Percentiles rank a stretch among this genome's conserved stretches.
Conservation (phyloP, 129 eudicot genomes). For the Centrapalus pauciflorus region DNA sequence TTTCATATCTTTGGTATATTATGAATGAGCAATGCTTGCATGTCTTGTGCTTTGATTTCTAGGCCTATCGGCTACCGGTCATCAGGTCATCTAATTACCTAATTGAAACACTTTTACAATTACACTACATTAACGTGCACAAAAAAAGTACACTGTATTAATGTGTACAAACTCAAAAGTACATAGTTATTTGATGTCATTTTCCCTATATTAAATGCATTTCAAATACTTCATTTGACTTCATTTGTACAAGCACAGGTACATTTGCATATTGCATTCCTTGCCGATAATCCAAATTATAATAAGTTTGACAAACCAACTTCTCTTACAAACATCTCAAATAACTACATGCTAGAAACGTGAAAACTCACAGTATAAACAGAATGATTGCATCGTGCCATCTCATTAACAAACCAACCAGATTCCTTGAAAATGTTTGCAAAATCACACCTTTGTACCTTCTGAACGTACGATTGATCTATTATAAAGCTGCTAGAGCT, state of each 20-base stretch:
- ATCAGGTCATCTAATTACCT: too few relatives aligned
- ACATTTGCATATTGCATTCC: slow-evolving; percentile 4
- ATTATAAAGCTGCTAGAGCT: slow-evolving; percentile 25
- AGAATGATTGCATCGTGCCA: background rate
- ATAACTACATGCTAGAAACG: slow-evolving; percentile 20
- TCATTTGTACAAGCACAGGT: slow-evolving; percentile 20
- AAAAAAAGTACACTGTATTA: too few relatives aligned
- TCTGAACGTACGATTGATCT: too few relatives aligned
- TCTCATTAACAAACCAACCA: slow-evolving; percentile 10
- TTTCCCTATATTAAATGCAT: slow-evolving; percentile 6
- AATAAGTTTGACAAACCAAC: background rate
- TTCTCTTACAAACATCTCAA: slow-evolving; percentile 9
- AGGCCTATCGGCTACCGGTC: too few relatives aligned
- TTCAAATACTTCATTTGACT: slow-evolving; percentile 1
- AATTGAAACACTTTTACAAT: too few relatives aligned
- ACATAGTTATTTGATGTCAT: too few relatives aligned
- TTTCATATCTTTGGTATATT: too few relatives aligned
- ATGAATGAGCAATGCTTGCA: too few relatives aligned
- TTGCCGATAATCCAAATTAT: background rate
- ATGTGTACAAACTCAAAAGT: too few relatives aligned
- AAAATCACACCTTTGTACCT: background rate
- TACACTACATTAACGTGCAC: too few relatives aligned
- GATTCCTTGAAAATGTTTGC: background rate
- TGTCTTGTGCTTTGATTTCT: too few relatives aligned
- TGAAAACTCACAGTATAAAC: slow-evolving; percentile 9